Percentiles rank a stretch among this genome's conserved stretches.
Evolutionary conservation across 805 yeast species (phyloP).

Genomic region (Saccharomyces jurei): DNA sequence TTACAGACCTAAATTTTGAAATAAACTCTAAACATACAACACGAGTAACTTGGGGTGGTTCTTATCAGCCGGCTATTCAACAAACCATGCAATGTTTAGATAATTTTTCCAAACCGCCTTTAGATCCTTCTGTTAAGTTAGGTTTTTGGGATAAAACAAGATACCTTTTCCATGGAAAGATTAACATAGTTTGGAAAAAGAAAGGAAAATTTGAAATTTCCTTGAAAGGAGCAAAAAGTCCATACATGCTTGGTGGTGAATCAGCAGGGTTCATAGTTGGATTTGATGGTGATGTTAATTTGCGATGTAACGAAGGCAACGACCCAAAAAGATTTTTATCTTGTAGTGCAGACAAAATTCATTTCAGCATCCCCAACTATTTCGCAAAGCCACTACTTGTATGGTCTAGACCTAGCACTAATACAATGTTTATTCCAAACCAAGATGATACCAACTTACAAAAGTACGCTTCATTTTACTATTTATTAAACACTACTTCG

Average conservation of each 20-base stretch:
- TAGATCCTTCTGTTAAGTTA: conserved; percentile 74
- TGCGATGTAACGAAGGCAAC: conserved; percentile 57
- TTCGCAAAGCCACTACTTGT: conserved; percentile 43
- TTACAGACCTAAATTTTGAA: conserved; percentile 48
- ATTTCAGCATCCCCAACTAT: conserved; percentile 72
- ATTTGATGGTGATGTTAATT: conserved; percentile 54
- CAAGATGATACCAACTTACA: conserved; percentile 35
- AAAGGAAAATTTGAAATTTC: conserved; percentile 48
- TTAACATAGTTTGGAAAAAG: conserved; percentile 43
- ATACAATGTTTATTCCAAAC: conserved; percentile 40
- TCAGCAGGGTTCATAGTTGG: conserved; percentile 72
- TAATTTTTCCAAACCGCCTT: conserved; percentile 79
- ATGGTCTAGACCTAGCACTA: conserved; percentile 48
- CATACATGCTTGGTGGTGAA: conserved; percentile 58
- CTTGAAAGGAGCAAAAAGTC: conserved; percentile 70
- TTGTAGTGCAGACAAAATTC: conserved; percentile 52
- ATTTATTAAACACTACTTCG: conserved; percentile 30
- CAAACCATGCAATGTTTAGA: conserved; percentile 72
- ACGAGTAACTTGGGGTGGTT: conserved; percentile 74
- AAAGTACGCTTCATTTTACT: conserved; percentile 42
- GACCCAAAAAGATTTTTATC: conserved; percentile 61
- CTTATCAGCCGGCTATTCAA: conserved; percentile 76
- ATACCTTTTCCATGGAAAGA: conserved; percentile 64
- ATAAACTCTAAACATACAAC: conserved; percentile 52
- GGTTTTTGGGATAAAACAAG: conserved; percentile 94